Evolutionary conservation across 768 basidiomycete species (phyloP), one percentile per base, ranked within the genome.

Genomic region (Boletales sp.): DNA sequence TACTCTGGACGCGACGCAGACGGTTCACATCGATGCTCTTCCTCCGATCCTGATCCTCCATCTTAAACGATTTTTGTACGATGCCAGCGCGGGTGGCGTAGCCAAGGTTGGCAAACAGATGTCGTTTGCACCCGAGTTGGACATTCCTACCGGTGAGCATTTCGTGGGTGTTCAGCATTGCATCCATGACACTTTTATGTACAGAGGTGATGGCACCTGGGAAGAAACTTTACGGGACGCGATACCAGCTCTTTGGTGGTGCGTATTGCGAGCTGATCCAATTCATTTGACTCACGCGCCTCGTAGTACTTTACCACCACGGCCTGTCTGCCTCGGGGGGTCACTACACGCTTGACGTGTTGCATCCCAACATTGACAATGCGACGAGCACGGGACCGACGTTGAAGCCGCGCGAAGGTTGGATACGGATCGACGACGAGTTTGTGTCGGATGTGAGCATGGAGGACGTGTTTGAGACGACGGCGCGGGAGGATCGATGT

Each of bases 351-450:
- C 80, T 95, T 41, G 88, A 93, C 59, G 87, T 94, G 10, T 72
- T 94, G 2, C 86, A 90, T 57, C 87, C 86, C 3, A 79, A 80
- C 55, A 76, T 84, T 33, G 80, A 77, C 65, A 70, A 76, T 10
- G 61, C 55, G 48, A 41, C 46, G n/a, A 46, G 49, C 5, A 30
- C 38, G 9, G 59, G 59, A 35, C 44, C 54, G 15, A 50, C 41
- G 6, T 49, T 53, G 9, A 64, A 58, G 25, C 71, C 74, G 2
- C 74, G 77, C 6, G 83, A 88, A 50, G 85, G 81, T 10, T 97
- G 95, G 95, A 76, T 96, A 53, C 84, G 94, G 44, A 87, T 97
- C 46, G 94, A 98, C 66, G 95, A 97, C 62, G 94, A 96, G 67
- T 72, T 85, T 10, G 86, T 94, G 21, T 83, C 83, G 32, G 83